Base-by-base conservation (phyloP, 805 yeast genomes). In the Candida piceae region DNA sequence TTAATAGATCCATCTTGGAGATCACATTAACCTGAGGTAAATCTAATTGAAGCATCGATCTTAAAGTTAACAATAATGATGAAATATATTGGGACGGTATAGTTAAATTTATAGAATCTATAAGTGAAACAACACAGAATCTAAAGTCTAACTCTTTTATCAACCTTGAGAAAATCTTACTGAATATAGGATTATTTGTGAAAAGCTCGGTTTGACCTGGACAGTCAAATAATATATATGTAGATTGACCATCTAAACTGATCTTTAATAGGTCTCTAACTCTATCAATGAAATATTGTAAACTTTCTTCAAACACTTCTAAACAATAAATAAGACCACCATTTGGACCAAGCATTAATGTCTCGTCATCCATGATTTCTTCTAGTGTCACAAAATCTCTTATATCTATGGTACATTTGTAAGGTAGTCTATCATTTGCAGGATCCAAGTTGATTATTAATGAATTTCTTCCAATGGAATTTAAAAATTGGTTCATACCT, bases 161-260 rank as follows among this genome's bases (percentile, higher is more conserved):
- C 31, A 93, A 63, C 32, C 58, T 69, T 42, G 73, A 72, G 60
- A 89, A 85, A 5, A 93, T 81, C 35, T 67, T 67, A 29, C 69
- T 71, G 29, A 94, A 63, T 0, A 96, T 79, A 1, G 80, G 73
- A 51, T 86, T 95, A 53, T 85, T 94, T 3, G 99, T 93, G 62
- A 85, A 93, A 12, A 93, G 70, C 57, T 93, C 99, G 1, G 88
- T 93, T 58, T 93, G 98, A 1, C 98, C 98, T 1, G 97, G 96
- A 53, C 95, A 85, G 58, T 87, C 96, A 62, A 87, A 84, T 4
- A 87, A 66, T 10, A 87, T 58, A 47, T 87, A 87, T 27, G 80
- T 76, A 16, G 66, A 66, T 28, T 55, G 53, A 8, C 60, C 63
- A 39, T 77, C 80, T 28, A 52, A 31, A 40, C 61, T 52, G 1